Base-by-base conservation (phyloP, 768 basidiomycete species). In the Boletus subcaerulescens region DNA sequence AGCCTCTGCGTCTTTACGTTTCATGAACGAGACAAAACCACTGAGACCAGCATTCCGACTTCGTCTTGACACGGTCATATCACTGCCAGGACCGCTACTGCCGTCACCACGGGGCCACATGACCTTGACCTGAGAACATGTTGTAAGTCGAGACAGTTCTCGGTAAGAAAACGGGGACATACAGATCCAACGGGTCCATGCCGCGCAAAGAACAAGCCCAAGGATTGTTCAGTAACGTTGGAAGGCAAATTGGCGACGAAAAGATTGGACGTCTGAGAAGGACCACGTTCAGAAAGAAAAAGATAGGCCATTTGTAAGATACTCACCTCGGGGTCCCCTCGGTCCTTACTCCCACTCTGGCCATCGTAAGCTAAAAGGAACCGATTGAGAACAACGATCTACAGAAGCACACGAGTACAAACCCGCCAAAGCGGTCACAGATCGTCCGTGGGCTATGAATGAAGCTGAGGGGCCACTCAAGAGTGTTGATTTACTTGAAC, bases 1-100 rank as follows among this genome's bases (percentile, higher is more conserved):
- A 41, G 72, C 75, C 66, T 98, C 96, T 3, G 97, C 96, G 63
- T 94, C 93, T 60, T 83, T 84, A 48, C 97, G 81, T 62, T 86
- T 91, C 92, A 98, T 97, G 71, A 88, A 98, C 0, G 94, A 91
- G 18, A 99, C 97, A 65, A 99, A 99, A 1, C 97, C 97, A 64
- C 92, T 93, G 20, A 98, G 77, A 15, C 92, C 91, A 13, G 85
- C 66, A 63, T 80, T 86, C 71, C 90, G 89, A 46, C 74, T 78
- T 45, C 86, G 79, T 41, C 93, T 80, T 15, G 85, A 80, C 9
- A 81, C 71, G 22, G 87, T 87, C 80, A 92, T 89, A 43, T 91
- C 87, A 22, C 84, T 81, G 3, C 87, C 91, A 45, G 87, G 85
- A 31, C 87, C 86, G 7, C 72, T 59, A 3, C 80, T 77, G 17